Conservation (phyloP, 495 filamentous ascomycete genomes). For the Viridothelium virens region DNA sequence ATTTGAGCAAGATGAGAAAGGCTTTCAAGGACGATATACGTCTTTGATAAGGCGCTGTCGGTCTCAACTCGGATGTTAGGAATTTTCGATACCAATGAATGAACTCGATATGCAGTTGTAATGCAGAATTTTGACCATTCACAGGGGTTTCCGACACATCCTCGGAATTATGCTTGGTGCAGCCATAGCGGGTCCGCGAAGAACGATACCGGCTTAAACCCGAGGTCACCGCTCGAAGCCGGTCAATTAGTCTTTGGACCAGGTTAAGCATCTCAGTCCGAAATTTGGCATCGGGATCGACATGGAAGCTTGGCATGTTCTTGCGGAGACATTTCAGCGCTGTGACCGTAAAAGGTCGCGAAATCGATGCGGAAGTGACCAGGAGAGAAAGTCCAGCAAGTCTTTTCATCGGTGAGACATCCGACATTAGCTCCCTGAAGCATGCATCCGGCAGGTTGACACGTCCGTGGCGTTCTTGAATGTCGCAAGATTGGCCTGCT, state of each 20-base stretch:
- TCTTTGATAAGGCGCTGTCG: slow-evolving; percentile 75
- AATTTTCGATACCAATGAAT: slow-evolving; percentile 62
- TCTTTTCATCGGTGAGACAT: slow-evolving; percentile 55
- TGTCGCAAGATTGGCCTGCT: not conserved
- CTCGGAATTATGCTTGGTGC: not conserved
- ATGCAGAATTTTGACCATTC: not conserved
- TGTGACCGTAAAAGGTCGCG: slow-evolving; percentile 55
- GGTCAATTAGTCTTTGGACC: slow-evolving; percentile 51
- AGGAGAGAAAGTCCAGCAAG: slow-evolving; percentile 69
- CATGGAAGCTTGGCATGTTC: slow-evolving; percentile 60
- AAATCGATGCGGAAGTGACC: slow-evolving; percentile 58
- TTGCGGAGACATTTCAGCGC: slow-evolving; percentile 52
- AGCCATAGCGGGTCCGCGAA: not conserved
- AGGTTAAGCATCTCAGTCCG: slow-evolving; percentile 69
- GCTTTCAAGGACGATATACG: slow-evolving; percentile 73
- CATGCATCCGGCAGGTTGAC: slow-evolving; percentile 38
- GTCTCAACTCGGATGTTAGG: slow-evolving; percentile 60
- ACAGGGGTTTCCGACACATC: not conserved
- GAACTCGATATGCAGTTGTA: slow-evolving; percentile 47
- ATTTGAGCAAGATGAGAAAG: slow-evolving; percentile 51
- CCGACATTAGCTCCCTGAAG: slow-evolving; percentile 51
- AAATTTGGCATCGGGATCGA: slow-evolving; percentile 75
- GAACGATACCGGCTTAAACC: slow-evolving; percentile 19
- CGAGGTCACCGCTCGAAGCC: slow-evolving; percentile 28
- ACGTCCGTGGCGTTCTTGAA: slow-evolving; percentile 14